Conservation (phyloP, 2,329 filamentous ascomycete species). For the Cryphonectria japonica region DNA sequence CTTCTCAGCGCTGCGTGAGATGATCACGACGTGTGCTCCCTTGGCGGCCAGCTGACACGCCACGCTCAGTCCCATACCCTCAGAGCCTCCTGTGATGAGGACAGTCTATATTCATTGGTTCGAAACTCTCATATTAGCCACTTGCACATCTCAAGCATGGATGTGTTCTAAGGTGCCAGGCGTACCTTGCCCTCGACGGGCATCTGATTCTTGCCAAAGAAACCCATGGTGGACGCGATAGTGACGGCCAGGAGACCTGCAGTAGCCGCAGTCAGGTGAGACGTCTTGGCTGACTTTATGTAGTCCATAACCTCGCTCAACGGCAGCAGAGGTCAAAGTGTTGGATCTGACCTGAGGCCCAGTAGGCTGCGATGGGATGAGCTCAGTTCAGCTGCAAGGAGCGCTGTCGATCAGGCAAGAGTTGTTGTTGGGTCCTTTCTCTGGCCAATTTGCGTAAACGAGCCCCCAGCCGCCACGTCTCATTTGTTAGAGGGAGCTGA, state of each 20-base stretch:
- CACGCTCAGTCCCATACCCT: constrained; percentile 69
- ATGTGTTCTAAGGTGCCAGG: constrained; percentile 17
- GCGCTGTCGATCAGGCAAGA: background rate
- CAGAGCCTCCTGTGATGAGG: constrained; percentile 71
- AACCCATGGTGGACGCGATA: constrained; percentile 61
- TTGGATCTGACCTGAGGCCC: background rate
- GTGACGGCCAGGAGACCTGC: constrained; percentile 41
- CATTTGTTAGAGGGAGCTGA: background rate
- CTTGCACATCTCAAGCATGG: background rate
- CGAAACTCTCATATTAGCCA: constrained; percentile 11
- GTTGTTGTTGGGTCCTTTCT: background rate
- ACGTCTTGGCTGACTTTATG: constrained; percentile 29
- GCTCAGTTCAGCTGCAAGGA: background rate
- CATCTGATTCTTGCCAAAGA: constrained; percentile 76
- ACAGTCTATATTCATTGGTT: constrained; percentile 57
- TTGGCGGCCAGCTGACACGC: constrained; percentile 65
- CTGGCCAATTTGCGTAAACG: background rate
- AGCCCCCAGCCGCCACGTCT: background rate
- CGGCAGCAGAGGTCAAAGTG: background rate
- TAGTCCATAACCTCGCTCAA: constrained; percentile 30
- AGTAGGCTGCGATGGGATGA: background rate
- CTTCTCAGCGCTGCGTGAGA: constrained; percentile 65
- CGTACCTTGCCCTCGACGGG: constrained; percentile 80
- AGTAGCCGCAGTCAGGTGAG: constrained; percentile 34
- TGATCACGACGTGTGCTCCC: constrained; percentile 70